Percentiles rank a stretch among this genome's conserved stretches.
Conservation (phyloP, 176 grass and related monocot genomes). For the Avena atlantica region DNA sequence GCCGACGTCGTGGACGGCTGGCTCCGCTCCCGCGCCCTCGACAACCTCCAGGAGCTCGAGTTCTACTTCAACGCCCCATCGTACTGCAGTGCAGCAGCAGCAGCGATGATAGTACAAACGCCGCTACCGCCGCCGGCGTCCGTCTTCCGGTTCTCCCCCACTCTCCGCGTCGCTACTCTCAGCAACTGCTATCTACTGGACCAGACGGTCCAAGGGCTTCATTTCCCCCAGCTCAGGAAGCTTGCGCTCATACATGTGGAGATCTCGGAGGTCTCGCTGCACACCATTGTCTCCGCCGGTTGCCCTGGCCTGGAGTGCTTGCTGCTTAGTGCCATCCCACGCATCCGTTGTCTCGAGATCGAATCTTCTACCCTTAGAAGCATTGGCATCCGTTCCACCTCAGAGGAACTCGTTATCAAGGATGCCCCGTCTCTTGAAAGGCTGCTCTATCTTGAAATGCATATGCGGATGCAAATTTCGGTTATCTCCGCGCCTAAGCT, state of each 20-base stretch:
- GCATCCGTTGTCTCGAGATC: not conserved
- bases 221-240: not conserved
- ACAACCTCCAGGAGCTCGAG: conserved; percentile 9
- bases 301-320: conserved; percentile 25
- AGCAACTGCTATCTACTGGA: not conserved
- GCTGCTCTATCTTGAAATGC: too few species aligned
- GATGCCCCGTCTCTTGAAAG: not conserved
- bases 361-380: conserved; percentile 8
- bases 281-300: not conserved
- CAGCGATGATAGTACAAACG: too few species aligned
- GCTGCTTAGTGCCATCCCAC: not conserved
- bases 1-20: not conserved
- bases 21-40: not conserved
- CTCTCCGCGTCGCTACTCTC: not conserved
- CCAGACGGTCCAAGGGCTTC: not conserved
- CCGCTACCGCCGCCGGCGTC: not conserved
- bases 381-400: not conserved
- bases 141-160: conserved; percentile 35
- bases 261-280: not conserved
- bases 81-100: too few species aligned
- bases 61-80: not conserved
- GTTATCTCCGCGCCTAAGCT: too few species aligned
- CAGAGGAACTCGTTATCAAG: not conserved
- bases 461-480: too few species aligned
- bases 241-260: not conserved